A percentile compares a stretch with the other conserved stretches of the same genome.
Evolutionary conservation across 2,329 filamentous ascomycete genomes (phyloP).

Genomic region (Ophiosphaerella narmari): DNA sequence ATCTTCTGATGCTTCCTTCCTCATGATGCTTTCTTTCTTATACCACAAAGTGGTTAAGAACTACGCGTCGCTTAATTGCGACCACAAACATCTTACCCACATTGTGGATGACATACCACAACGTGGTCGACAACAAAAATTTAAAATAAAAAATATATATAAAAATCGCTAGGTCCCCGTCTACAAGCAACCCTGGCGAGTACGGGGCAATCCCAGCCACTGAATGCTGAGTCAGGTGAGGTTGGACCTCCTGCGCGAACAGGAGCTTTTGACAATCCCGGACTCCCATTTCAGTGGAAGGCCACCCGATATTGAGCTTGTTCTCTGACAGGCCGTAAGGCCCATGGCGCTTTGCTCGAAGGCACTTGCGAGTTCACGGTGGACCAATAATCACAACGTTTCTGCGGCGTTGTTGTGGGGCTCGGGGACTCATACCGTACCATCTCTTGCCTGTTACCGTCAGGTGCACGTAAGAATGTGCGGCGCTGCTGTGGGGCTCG

Average conservation of each 20-base stretch:
- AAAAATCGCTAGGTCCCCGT: too few species aligned
- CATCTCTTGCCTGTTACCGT: conserved; percentile 10
- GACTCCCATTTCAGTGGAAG: conserved; percentile 30
- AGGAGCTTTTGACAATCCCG: conserved; percentile 26
- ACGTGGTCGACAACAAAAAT: not conserved
- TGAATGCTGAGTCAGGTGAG: conserved; percentile 24
- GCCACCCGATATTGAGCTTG: conserved; percentile 38
- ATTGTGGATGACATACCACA: not conserved
- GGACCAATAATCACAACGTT: not conserved
- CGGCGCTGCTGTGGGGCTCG: conserved; percentile 11
- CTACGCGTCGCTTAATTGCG: too few species aligned
- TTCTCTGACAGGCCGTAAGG: conserved; percentile 34
- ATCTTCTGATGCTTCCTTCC: too few species aligned
- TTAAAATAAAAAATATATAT: too few species aligned
- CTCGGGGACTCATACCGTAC: conserved; percentile 10
- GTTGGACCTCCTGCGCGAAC: conserved; percentile 24
- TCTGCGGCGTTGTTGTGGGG: conserved; percentile 8
- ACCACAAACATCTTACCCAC: not conserved
- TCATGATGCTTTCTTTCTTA: too few species aligned
- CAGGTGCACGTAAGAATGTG: not conserved
- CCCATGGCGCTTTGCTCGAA: conserved; percentile 39
- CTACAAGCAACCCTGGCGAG: conserved; percentile 21
- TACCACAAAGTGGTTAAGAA: too few species aligned
- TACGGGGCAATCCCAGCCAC: conserved; percentile 35
- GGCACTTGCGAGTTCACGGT: conserved; percentile 18